Evolutionary conservation across 495 filamentous ascomycete genomes (phyloP).

Genomic region (Staphylotrichum longicolle): DNA sequence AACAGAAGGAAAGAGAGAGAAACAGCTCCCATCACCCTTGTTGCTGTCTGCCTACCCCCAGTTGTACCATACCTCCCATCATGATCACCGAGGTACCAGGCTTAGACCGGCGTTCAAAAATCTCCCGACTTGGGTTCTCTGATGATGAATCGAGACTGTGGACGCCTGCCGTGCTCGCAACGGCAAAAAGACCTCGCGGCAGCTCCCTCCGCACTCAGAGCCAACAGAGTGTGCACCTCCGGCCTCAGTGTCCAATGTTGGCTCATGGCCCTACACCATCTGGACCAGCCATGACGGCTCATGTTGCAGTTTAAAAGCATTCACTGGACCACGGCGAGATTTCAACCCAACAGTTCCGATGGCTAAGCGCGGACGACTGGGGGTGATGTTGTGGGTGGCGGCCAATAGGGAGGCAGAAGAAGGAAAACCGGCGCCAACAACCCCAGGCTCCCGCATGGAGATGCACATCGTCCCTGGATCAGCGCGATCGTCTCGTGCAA

Average conservation of each 20-base stretch:
- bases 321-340: constrained; percentile 12
- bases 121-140: no score
- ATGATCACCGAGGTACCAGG: no score
- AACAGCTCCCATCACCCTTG: no score
- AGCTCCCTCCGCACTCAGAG: not conserved
- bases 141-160: no score
- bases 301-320: not conserved
- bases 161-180: no score
- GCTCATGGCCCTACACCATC: constrained; percentile 4
- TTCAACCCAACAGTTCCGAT: not conserved
- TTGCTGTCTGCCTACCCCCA: no score
- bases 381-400: not conserved
- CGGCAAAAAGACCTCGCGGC: constrained; percentile 1
- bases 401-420: constrained; percentile 1
- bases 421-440: constrained; percentile 3
- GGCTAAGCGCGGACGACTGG: constrained; percentile 11
- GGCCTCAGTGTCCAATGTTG: not conserved
- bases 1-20: no score
- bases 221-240: not conserved
- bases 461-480: not conserved
- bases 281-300: no score
- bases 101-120: no score
- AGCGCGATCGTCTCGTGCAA: constrained; percentile 12
- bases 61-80: no score
- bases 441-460: constrained; percentile 3